These are phyloP conservation scores for Dianthus caryophyllus DNA, from an alignment of 148 eudicot species.

Conservation along the genomic window DNA sequence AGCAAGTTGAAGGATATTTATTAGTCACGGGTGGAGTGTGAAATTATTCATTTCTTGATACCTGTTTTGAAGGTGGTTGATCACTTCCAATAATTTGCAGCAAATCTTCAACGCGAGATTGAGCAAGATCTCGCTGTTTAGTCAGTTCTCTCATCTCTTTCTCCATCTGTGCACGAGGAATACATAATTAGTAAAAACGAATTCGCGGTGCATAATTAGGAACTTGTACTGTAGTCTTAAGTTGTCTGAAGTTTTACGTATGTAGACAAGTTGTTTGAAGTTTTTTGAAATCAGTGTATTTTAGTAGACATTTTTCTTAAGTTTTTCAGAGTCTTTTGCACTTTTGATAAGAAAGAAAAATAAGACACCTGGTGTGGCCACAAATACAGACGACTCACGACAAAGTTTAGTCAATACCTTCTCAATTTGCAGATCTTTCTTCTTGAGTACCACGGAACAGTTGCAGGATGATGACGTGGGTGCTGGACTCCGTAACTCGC, in stretches of 20 bases:
- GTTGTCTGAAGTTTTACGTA: too few relatives aligned
- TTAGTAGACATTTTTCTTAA: too few relatives aligned
- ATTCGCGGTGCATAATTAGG: not conserved
- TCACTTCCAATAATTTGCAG: conserved; percentile 49
- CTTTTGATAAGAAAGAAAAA: too few relatives aligned
- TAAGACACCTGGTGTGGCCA: not conserved
- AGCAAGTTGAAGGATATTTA: not conserved
- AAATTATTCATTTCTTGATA: conserved; percentile 16
- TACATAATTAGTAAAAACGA: not conserved
- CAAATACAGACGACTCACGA: not conserved
- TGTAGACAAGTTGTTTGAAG: too few relatives aligned
- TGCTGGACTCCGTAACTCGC: conserved; percentile 76
- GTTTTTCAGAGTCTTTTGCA: too few relatives aligned
- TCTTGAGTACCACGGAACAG: conserved; percentile 55
- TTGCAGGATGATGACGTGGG: conserved; percentile 61
- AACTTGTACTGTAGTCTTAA: too few relatives aligned
- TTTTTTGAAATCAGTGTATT: too few relatives aligned
- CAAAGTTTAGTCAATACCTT: conserved; percentile 41
- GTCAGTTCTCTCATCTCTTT: conserved; percentile 69
- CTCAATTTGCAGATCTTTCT: conserved; percentile 88
- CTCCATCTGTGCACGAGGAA: conserved; percentile 52
- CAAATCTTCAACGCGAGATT: conserved; percentile 74
- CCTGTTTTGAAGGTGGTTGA: conserved; percentile 41
- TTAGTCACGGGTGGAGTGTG: not conserved
- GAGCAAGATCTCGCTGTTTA: conserved; percentile 78